Conservation (phyloP, 139 green algal species). For the Closterium sp. region DNA sequence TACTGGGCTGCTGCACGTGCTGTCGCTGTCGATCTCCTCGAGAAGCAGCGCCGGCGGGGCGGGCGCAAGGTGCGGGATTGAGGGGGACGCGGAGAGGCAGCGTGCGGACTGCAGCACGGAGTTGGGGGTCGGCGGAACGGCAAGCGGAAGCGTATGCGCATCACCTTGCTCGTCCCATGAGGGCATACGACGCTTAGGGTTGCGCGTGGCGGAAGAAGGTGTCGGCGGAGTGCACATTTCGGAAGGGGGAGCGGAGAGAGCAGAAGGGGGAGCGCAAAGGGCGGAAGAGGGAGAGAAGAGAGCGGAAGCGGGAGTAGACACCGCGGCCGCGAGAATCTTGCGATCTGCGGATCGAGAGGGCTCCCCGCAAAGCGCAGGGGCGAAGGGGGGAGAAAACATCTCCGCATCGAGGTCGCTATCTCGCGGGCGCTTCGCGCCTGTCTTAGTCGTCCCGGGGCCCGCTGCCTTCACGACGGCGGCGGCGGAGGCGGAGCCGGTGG, state of each 20-base stretch:
- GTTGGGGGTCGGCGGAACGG: not conserved
- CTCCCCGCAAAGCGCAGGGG: not conserved
- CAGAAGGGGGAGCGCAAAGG: not conserved
- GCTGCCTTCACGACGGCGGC: not conserved
- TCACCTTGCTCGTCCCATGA: not conserved
- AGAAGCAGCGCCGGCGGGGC: not conserved
- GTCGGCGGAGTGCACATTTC: not conserved
- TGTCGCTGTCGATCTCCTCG: not conserved
- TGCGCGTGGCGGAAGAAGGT: not conserved
- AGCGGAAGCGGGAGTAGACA: not conserved
- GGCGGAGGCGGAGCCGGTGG: too few species aligned
- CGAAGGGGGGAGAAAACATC: not conserved
- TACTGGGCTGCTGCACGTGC: not conserved
- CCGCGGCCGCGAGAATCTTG: not conserved
- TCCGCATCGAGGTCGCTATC: not conserved
- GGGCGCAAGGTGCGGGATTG: not conserved
- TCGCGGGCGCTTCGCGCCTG: not conserved
- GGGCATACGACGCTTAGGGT: not conserved
- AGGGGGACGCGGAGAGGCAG: not conserved
- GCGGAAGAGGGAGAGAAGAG: not conserved
- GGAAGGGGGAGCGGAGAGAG: not conserved
- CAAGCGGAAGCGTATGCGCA: not conserved
- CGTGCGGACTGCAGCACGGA: not conserved
- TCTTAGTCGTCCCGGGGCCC: not conserved
- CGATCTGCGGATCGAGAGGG: not conserved